A percentile compares a stretch with the other conserved stretches of the same genome.
Evolutionary conservation across 2,329 filamentous ascomycete genomes (phyloP).

Genomic region (Trichoderma harzianum): DNA sequence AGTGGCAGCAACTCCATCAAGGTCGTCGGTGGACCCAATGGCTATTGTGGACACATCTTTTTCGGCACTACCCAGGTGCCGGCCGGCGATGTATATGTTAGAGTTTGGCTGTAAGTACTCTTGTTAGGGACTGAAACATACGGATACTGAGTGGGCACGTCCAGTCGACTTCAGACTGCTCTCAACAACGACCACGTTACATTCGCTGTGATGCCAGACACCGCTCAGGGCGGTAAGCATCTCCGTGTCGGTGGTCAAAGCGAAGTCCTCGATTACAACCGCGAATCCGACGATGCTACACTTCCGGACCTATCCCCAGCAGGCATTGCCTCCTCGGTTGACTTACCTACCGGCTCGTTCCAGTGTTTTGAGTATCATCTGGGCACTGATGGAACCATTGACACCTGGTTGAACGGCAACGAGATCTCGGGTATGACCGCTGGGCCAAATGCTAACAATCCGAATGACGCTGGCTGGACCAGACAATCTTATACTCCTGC

Average conservation of each 20-base stretch:
- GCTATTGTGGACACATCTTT: slow-evolving; percentile 15
- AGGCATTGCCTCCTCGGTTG: slow-evolving; percentile 9
- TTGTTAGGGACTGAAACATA: background rate
- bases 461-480: slow-evolving; percentile 13
- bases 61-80: slow-evolving; percentile 13
- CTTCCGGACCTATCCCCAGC: slow-evolving; percentile 10
- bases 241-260: slow-evolving; percentile 11
- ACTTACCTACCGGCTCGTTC: slow-evolving; percentile 10
- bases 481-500: background rate
- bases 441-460: background rate
- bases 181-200: slow-evolving; percentile 7
- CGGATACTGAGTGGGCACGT: background rate
- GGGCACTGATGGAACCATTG: slow-evolving; percentile 7
- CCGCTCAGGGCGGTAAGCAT: background rate
- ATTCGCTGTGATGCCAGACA: slow-evolving; percentile 13
- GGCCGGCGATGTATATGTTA: slow-evolving; percentile 6
- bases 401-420: slow-evolving; percentile 11
- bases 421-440: slow-evolving; percentile 1
- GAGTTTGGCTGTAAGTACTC: slow-evolving; percentile 12
- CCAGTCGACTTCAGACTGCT: slow-evolving; percentile 7
- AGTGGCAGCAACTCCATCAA: slow-evolving; percentile 12
- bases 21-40: slow-evolving; percentile 12
- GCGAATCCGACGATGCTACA: slow-evolving; percentile 13
- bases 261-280: slow-evolving; percentile 11
- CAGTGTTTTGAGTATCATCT: slow-evolving; percentile 12